phyloP scores from a whole-genome alignment of 495 filamentous ascomycete genomes.

The Talaromyces ruber region DNA sequence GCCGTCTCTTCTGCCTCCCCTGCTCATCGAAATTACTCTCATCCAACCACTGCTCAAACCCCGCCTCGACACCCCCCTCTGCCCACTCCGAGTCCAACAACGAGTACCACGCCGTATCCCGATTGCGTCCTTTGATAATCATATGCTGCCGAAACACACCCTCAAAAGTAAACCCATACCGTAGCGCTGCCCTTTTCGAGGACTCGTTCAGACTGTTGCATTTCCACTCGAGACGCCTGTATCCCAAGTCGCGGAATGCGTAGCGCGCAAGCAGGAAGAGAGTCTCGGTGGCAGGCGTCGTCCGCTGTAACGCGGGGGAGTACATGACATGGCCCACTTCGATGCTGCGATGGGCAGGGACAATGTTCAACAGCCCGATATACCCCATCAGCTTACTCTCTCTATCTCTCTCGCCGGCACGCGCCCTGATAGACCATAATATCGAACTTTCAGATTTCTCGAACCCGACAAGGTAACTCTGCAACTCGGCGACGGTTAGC shows the following conservation, averaged over 20 bases:
- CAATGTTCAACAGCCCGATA: constrained; percentile 34
- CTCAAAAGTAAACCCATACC: constrained; percentile 45
- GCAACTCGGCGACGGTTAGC: constrained; percentile 21
- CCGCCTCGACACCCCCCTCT: constrained; percentile 11
- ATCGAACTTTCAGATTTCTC: constrained; percentile 23
- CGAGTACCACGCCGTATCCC: constrained; percentile 50
- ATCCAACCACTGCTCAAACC: constrained; percentile 39
- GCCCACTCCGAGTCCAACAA: constrained; percentile 45
- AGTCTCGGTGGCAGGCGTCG: constrained; percentile 40
- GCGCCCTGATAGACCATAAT: constrained; percentile 34
- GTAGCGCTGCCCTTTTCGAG: constrained; percentile 37
- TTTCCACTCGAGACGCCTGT: constrained; percentile 51
- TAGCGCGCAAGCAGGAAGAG: constrained; percentile 38
- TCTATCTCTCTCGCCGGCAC: constrained; percentile 6
- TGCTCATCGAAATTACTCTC: constrained; percentile 38
- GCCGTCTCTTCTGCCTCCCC: constrained; percentile 29
- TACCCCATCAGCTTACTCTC: constrained; percentile 27
- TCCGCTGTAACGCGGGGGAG: constrained; percentile 35
- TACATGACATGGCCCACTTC: constrained; percentile 46
- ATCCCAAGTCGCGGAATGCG: constrained; percentile 42
- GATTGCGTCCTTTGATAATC: constrained; percentile 43
- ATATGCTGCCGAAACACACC: constrained; percentile 49
- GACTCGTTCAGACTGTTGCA: constrained; percentile 41
- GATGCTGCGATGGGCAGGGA: constrained; percentile 23
- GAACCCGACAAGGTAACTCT: constrained; percentile 15